Evolutionary conservation across 2,329 filamentous ascomycete genomes (phyloP).

Genomic region (Diaporthe vexans): DNA sequence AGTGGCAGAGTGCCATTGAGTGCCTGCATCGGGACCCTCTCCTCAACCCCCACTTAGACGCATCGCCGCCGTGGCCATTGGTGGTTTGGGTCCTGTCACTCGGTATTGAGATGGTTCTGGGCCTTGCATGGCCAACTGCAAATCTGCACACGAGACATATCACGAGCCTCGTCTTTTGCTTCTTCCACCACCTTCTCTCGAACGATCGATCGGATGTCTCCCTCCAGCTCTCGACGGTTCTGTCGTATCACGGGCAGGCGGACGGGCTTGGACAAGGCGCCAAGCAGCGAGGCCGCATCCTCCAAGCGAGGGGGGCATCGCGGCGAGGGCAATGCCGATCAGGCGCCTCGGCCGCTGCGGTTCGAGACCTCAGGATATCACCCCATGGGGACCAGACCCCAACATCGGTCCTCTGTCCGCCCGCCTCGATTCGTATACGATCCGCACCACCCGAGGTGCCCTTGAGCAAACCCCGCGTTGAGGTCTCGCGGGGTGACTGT

Average conservation of each 20-base stretch:
- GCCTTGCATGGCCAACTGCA: background rate
- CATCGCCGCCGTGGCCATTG: slow-evolving; percentile 12
- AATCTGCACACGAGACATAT: background rate
- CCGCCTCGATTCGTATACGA: slow-evolving; percentile 13
- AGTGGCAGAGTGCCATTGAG: background rate
- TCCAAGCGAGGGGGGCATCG: background rate
- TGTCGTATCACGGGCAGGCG: background rate
- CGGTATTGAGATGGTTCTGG: slow-evolving; percentile 14
- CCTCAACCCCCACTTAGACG: background rate
- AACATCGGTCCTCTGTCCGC: slow-evolving; percentile 21
- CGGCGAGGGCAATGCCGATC: slow-evolving; percentile 20
- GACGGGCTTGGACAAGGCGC: background rate
- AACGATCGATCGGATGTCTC: background rate
- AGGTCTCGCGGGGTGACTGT: slow-evolving; percentile 17
- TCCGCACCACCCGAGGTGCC: slow-evolving; percentile 1
- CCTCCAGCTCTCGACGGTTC: background rate
- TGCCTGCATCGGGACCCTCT: background rate
- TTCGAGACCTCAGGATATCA: slow-evolving; percentile 14
- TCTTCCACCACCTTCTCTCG: background rate
- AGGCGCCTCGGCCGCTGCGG: slow-evolving; percentile 23
- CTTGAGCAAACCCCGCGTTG: background rate
- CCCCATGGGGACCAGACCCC: background rate
- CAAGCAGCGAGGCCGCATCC: slow-evolving; percentile 3
- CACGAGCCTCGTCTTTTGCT: background rate
- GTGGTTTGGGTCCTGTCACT: slow-evolving; percentile 27